Percentiles rank a stretch among this genome's conserved stretches.
phyloP scores from a whole-genome alignment of 345 rosid genomes.

The Citrus reticulata region DNA sequence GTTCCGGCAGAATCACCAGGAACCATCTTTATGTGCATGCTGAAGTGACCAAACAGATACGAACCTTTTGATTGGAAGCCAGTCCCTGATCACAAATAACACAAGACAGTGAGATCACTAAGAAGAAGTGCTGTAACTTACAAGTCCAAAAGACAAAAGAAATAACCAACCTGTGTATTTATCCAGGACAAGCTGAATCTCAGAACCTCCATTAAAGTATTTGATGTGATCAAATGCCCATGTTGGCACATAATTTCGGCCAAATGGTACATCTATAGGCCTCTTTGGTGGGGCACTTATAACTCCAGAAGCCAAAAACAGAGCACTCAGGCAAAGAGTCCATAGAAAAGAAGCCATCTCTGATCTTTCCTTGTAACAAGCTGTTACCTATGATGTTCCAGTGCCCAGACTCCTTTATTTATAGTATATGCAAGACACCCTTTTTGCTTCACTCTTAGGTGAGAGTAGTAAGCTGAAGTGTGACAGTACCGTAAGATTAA shows the following conservation, averaged over 20 bases:
- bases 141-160: not conserved
- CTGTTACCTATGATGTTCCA: not conserved
- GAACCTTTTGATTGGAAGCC: conserved; percentile 83
- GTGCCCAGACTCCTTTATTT: not conserved
- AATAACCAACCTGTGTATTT: conserved; percentile 53
- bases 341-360: conserved; percentile 20
- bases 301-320: conserved; percentile 34
- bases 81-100: conserved; percentile 45
- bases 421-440: not conserved
- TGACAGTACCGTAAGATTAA: not conserved
- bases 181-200: conserved; percentile 69
- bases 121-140: not conserved
- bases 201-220: conserved; percentile 57
- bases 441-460: not conserved
- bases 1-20: conserved; percentile 81
- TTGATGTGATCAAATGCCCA: conserved; percentile 92
- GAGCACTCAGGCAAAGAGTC: conserved; percentile 26
- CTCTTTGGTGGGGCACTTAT: conserved; percentile 48
- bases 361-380: not conserved
- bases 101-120: not conserved
- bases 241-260: conserved; percentile 72
- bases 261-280: conserved; percentile 56
- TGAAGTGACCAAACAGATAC: conserved; percentile 81
- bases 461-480: not conserved
- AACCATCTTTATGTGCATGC: conserved; percentile 76